Conservation (phyloP, 306 rosid genomes). For the Casuarina glauca region DNA sequence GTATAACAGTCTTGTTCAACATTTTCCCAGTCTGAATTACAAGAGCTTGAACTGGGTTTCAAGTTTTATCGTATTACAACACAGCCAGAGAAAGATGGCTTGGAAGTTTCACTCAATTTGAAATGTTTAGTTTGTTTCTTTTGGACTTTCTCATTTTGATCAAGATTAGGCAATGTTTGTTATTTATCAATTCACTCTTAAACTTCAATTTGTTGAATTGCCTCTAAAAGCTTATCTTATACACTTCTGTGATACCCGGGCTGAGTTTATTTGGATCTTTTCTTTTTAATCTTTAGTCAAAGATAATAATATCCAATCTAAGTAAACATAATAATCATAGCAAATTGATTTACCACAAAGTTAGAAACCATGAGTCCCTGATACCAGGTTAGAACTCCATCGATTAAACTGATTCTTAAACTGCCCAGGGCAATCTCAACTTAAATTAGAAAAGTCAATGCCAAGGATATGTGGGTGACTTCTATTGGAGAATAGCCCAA, state of each 20-base stretch:
- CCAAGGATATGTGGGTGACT: not conserved
- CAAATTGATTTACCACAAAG: not conserved
- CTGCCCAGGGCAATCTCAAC: not conserved
- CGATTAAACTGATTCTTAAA: not conserved
- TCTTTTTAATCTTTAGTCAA: not conserved
- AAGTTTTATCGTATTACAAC: not conserved
- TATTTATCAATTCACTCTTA: not conserved
- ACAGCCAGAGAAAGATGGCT: slow-evolving; percentile 6
- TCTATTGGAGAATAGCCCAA: not conserved
- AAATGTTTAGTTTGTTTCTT: not conserved
- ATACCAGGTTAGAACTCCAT: not conserved
- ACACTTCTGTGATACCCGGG: too few relatives aligned
- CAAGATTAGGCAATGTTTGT: not conserved
- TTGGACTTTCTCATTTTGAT: not conserved
- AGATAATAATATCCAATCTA: too few relatives aligned
- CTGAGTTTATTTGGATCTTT: not conserved
- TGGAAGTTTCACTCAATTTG: slow-evolving; percentile 7
- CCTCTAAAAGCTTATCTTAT: not conserved
- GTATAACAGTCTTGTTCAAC: not conserved
- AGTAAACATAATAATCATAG: not conserved
- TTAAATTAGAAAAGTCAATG: not conserved
- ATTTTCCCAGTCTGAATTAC: not conserved
- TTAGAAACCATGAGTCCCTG: not conserved
- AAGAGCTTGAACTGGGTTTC: not conserved
- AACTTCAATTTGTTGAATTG: not conserved